A percentile compares a stretch with the other conserved stretches of the same genome.
These are phyloP conservation scores for Colletotrichum karsti DNA, from an alignment of 2,329 filamentous ascomycete species.

Conservation along the genomic window DNA sequence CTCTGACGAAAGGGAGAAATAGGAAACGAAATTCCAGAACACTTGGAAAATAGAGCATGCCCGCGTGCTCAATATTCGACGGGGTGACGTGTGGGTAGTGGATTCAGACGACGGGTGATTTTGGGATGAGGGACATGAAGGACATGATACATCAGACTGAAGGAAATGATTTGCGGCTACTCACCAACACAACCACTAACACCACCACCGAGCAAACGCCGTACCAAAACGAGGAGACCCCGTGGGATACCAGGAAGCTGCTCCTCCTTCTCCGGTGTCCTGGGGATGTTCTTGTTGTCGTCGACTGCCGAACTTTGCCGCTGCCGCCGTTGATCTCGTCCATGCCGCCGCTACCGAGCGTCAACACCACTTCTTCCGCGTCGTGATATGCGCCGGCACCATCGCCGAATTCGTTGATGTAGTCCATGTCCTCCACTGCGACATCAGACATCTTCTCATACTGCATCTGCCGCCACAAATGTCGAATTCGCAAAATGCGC, in stretches of 20 bases:
- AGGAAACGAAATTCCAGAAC: not conserved
- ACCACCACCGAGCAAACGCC: constrained; percentile 28
- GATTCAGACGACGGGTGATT: not conserved
- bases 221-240: constrained; percentile 30
- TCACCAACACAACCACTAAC: constrained; percentile 23
- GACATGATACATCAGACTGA: not conserved
- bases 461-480: not conserved
- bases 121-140: not conserved
- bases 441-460: not conserved
- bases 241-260: constrained; percentile 29
- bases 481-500: not conserved
- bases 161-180: not conserved
- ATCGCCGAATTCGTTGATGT: not conserved
- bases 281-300: not conserved
- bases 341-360: not conserved
- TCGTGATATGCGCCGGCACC: not conserved
- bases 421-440: not conserved
- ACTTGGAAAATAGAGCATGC: not conserved
- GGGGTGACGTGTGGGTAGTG: constrained; percentile 4
- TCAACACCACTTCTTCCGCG: not conserved
- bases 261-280: constrained; percentile 28
- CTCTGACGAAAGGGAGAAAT: constrained; percentile 5
- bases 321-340: not conserved
- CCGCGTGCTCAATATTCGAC: not conserved
- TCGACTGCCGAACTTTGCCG: not conserved